Base-by-base conservation (phyloP, 306 rosid species). In the Mucuna pruriens region DNA sequence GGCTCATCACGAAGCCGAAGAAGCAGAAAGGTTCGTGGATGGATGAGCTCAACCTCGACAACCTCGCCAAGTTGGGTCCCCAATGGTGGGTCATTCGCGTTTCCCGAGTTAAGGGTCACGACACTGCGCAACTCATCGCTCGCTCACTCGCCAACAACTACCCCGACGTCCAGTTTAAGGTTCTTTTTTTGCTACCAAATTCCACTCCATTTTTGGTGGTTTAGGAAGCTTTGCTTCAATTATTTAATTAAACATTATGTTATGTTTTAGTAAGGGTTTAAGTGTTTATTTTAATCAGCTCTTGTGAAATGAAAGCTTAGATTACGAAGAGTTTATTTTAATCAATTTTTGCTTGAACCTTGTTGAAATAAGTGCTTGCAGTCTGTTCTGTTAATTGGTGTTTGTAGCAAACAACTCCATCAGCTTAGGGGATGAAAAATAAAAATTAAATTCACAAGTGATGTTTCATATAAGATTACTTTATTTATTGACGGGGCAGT, bases 71-170 rank as follows among this genome's bases (percentile, higher is more conserved):
- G 3, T 79, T 82, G 71, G 98, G 97, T 42, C 94, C 96, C 12
- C 97, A 90, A 23, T 94, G 98, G 98, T 94, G 90, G 90, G 84
- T 85, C 48, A 44, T 94, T 54, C 86, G 92, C 1, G 97, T 88
- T 5, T 79, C 97, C 15, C 87, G 97, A 12, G 26, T 84, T 38
- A 82, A 85, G 77, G 88, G n/a, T n/a, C n/a, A n/a, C n/a, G n/a
- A n/a, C n/a, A n/a, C n/a, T n/a, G n/a, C n/a, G n/a, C n/a, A n/a
- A n/a, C 78, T 83, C 0, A 84, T 94, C 2, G 92, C 96, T 85
- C 93, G 92, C 22, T 85, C 85, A 2, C 86, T 94, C 7, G 90
- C 91, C 19, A 82, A 70, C 45, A 79, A 88, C 68, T 91, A 79
- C 73, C 98, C 97, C 1, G 86, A 84, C 7, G 20, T 86, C 1